A percentile compares a stretch with the other conserved stretches of the same genome.
Conservation (phyloP, 495 filamentous ascomycete species). For the Aspergillus incahuasiensis region DNA sequence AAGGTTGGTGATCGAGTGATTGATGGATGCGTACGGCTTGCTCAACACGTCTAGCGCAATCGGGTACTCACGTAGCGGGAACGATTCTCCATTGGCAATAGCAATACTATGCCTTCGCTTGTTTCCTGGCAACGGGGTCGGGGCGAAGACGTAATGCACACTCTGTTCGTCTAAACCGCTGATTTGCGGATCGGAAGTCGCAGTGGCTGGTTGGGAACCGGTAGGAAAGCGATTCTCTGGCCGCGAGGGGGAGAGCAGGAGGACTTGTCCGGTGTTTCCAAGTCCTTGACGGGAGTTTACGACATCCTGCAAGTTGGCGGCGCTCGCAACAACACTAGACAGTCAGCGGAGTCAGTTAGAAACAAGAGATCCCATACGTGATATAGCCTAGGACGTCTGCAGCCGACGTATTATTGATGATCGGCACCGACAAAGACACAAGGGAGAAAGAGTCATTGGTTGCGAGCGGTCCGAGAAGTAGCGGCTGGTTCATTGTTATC, state of each 20-base stretch:
- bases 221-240: constrained; percentile 58
- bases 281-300: constrained; percentile 61
- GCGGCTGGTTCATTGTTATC: constrained; percentile 45
- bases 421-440: constrained; percentile 74
- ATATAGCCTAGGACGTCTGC: constrained; percentile 67
- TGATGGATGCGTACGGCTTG: constrained; percentile 37
- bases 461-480: constrained; percentile 64
- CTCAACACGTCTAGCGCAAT: constrained; percentile 52
- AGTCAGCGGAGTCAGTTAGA: constrained; percentile 3
- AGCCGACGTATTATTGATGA: constrained; percentile 57
- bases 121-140: constrained; percentile 26
- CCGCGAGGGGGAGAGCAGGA: constrained; percentile 62
- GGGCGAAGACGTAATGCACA: constrained; percentile 43
- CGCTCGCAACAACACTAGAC: constrained; percentile 60
- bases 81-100: constrained; percentile 44
- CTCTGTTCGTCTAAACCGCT: constrained; percentile 18
- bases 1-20: constrained; percentile 61
- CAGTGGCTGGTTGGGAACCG: constrained; percentile 21
- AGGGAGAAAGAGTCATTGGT: constrained; percentile 67
- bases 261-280: constrained; percentile 58
- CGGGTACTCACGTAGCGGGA: constrained; percentile 53
- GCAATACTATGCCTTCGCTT: constrained; percentile 43
- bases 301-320: constrained; percentile 52
- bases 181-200: constrained; percentile 14
- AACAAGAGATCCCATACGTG: constrained; percentile 23